Conservation (phyloP, 768 basidiomycete genomes). For the Boletus patriciae region DNA sequence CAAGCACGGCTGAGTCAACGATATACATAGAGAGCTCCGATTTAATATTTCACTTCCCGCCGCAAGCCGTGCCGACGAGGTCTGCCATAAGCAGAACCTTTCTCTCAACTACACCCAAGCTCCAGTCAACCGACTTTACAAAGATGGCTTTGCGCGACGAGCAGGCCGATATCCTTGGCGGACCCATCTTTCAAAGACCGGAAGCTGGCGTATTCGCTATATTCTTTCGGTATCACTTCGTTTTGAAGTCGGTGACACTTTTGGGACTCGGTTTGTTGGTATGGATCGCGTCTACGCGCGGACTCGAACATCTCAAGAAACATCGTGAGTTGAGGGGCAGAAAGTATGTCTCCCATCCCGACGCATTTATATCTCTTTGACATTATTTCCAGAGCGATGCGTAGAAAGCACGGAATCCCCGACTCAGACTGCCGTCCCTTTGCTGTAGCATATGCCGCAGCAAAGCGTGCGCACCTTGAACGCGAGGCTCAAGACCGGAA, state of each 20-base stretch:
- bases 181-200: slow-evolving; percentile 44
- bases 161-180: slow-evolving; percentile 71
- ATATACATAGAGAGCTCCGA: slow-evolving; percentile 18
- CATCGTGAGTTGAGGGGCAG: slow-evolving; percentile 66
- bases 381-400: slow-evolving; percentile 53
- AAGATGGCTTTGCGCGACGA: slow-evolving; percentile 59
- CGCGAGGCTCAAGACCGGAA: slow-evolving; percentile 44
- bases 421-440: slow-evolving; percentile 81
- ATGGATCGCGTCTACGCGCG: slow-evolving; percentile 36
- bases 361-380: slow-evolving; percentile 10
- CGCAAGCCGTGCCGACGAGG: slow-evolving; percentile 18
- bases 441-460: slow-evolving; percentile 84
- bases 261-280: slow-evolving; percentile 35
- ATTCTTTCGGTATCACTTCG: slow-evolving; percentile 38
- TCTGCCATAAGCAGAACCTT: slow-evolving; percentile 9
- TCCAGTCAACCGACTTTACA: slow-evolving; percentile 18
- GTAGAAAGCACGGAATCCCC: slow-evolving; percentile 79
- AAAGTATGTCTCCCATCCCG: slow-evolving; percentile 46
- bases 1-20: not conserved
- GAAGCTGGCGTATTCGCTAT: slow-evolving; percentile 25
- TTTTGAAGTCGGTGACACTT: slow-evolving; percentile 40
- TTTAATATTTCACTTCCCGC: slow-evolving; percentile 24
- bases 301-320: slow-evolving; percentile 49
- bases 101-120: slow-evolving; percentile 25
- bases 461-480: slow-evolving; percentile 55